Percentiles rank a stretch among this genome's conserved stretches.
Conservation (phyloP, 805 yeast genomes). For the Metschnikowia lunata region DNA sequence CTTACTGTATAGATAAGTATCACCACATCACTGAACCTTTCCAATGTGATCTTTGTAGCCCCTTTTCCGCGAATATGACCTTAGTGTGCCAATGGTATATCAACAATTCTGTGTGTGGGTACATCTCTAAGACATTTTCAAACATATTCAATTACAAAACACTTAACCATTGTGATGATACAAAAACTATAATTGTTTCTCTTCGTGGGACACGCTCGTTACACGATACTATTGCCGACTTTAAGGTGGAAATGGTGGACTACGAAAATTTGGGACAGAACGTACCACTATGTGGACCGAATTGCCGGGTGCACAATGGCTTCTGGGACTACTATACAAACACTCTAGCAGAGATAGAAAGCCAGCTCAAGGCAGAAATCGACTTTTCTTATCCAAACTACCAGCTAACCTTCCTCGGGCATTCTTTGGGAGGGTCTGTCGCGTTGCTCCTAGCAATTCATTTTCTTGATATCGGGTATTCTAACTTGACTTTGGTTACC, state of each 20-base stretch:
- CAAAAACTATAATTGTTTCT: slow-evolving; percentile 30
- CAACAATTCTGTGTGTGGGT: slow-evolving; percentile 32
- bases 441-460: slow-evolving; percentile 35
- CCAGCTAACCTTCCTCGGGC: slow-evolving; percentile 22
- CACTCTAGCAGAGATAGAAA: slow-evolving; percentile 25
- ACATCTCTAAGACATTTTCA: slow-evolving; percentile 30
- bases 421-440: slow-evolving; percentile 41
- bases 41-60: slow-evolving; percentile 30
- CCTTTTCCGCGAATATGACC: slow-evolving; percentile 32
- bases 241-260: slow-evolving; percentile 32
- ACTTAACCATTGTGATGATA: slow-evolving; percentile 4
- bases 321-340: slow-evolving; percentile 28
- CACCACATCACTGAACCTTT: slow-evolving; percentile 34
- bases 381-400: slow-evolving; percentile 14
- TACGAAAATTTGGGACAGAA: slow-evolving; percentile 22
- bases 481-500: slow-evolving; percentile 31
- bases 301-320: slow-evolving; percentile 37
- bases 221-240: slow-evolving; percentile 36
- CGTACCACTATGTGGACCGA: slow-evolving; percentile 25
- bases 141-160: slow-evolving; percentile 21
- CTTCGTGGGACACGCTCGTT: slow-evolving; percentile 43
- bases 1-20: slow-evolving; percentile 37
- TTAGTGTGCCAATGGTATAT: slow-evolving; percentile 40
- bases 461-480: slow-evolving; percentile 31
- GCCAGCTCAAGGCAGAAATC: slow-evolving; percentile 12